These are phyloP conservation scores for Pleurotus salmoneostramineus DNA, from an alignment of 768 basidiomycete genomes.

Conservation along the genomic window DNA sequence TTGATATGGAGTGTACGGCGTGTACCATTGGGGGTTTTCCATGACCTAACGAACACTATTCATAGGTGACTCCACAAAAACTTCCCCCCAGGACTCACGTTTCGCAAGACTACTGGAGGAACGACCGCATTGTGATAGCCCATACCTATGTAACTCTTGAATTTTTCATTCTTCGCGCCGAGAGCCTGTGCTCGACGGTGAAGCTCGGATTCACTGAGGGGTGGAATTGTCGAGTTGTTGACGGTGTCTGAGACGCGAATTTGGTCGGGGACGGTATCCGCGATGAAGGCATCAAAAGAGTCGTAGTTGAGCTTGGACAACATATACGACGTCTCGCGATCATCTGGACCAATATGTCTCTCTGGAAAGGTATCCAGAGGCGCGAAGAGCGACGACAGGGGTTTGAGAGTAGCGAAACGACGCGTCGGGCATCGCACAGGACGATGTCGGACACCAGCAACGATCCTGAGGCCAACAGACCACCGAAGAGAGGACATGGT, in stretches of 20 bases:
- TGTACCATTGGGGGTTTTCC: conserved; percentile 99
- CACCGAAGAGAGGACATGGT: conserved; percentile 30
- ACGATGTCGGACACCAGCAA: conserved; percentile 12
- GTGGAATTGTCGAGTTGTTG: conserved; percentile 63
- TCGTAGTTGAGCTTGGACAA: conserved; percentile 79
- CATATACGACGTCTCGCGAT: conserved; percentile 77
- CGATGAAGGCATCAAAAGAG: conserved; percentile 85
- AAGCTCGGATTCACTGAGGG: conserved; percentile 86
- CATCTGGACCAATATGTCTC: conserved; percentile 91
- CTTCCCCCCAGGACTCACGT: conserved; percentile 43
- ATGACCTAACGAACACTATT: conserved; percentile 46
- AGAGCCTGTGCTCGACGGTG: conserved; percentile 69
- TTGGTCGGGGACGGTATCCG: conserved; percentile 73
- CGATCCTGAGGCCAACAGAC: conserved; percentile 15
- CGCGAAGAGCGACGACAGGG: conserved; percentile 65
- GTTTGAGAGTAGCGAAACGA: conserved; percentile 58
- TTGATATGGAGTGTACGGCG: conserved; percentile 93
- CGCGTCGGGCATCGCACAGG: conserved; percentile 19
- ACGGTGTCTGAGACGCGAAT: conserved; percentile 69
- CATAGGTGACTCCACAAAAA: neutral
- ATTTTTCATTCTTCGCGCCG: conserved; percentile 73
- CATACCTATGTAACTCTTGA: conserved; percentile 97
- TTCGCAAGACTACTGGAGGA: conserved; percentile 92
- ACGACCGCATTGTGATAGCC: conserved; percentile 95
- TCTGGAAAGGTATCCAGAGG: conserved; percentile 88